These are phyloP conservation scores for Fusarium aywerte DNA, from an alignment of 2,329 filamentous ascomycete genomes.

Conservation along the genomic window DNA sequence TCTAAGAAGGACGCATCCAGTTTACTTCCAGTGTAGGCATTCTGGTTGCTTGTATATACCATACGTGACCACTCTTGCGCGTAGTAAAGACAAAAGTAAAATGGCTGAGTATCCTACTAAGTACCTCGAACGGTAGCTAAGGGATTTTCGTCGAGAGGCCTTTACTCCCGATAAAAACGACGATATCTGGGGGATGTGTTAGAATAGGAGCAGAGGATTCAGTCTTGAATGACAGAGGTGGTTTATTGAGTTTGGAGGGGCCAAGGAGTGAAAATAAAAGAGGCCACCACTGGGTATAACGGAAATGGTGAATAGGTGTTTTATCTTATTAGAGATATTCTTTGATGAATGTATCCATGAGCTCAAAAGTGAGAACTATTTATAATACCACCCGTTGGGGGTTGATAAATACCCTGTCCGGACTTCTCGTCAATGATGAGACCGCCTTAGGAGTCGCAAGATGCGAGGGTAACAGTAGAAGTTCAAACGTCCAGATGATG, in stretches of 20 bases:
- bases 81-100: neutral
- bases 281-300: neutral
- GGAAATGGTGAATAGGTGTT: neutral
- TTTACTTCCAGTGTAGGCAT: constrained; percentile 10
- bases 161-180: neutral
- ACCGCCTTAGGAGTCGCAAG: neutral
- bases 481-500: constrained; percentile 46
- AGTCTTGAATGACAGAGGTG: neutral
- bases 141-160: constrained; percentile 5
- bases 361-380: neutral
- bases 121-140: neutral
- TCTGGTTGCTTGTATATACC: constrained; percentile 10
- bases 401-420: constrained; percentile 10
- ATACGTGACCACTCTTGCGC: neutral
- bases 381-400: neutral
- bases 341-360: fast-evolving
- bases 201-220: neutral
- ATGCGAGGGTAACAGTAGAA: neutral
- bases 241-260: neutral
- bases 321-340: too few relatives aligned
- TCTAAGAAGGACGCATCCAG: constrained; percentile 8
- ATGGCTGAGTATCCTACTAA: neutral
- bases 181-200: neutral
- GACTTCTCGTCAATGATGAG: neutral
- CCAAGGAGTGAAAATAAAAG: neutral